Conservation (phyloP, 2,329 filamentous ascomycete species). For the Penicillium hesseltinei region DNA sequence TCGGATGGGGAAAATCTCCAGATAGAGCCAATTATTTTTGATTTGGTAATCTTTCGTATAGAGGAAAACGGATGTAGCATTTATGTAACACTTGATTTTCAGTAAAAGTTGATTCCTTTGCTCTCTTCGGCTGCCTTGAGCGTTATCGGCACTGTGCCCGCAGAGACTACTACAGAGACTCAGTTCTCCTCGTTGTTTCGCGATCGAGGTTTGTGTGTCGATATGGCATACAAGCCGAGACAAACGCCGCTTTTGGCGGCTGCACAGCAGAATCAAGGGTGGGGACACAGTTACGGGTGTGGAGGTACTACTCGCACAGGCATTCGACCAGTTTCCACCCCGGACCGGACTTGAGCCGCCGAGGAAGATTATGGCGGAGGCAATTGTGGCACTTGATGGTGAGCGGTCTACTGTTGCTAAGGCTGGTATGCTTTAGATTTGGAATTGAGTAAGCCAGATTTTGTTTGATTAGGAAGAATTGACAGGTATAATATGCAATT, state of each 20-base stretch:
- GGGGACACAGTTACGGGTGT: slow-evolving; percentile 21
- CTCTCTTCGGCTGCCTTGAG: slow-evolving; percentile 17
- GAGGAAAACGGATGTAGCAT: too few relatives aligned
- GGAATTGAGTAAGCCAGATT: neutral
- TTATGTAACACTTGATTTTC: neutral
- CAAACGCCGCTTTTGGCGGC: slow-evolving; percentile 17
- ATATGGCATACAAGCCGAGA: slow-evolving; percentile 27
- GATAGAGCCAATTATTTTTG: neutral
- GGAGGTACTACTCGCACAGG: slow-evolving; percentile 28
- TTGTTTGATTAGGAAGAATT: neutral
- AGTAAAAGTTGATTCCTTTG: slow-evolving; percentile 14
- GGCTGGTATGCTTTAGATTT: neutral
- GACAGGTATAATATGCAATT: neutral
- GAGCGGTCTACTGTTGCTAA: slow-evolving; percentile 1
- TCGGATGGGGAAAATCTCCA: neutral
- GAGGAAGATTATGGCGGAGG: slow-evolving; percentile 10
- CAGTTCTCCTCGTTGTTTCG: slow-evolving; percentile 18
- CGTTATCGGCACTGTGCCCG: slow-evolving; percentile 24
- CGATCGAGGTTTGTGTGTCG: slow-evolving; percentile 15
- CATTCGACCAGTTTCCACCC: slow-evolving; percentile 25
- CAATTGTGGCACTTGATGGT: slow-evolving; percentile 6
- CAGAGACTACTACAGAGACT: slow-evolving; percentile 14
- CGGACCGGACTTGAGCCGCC: slow-evolving; percentile 19
- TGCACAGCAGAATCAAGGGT: slow-evolving; percentile 15
- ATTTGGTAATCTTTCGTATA: too few relatives aligned